Conservation (phyloP, 441 rosid species). For the Oxalis stricta region DNA sequence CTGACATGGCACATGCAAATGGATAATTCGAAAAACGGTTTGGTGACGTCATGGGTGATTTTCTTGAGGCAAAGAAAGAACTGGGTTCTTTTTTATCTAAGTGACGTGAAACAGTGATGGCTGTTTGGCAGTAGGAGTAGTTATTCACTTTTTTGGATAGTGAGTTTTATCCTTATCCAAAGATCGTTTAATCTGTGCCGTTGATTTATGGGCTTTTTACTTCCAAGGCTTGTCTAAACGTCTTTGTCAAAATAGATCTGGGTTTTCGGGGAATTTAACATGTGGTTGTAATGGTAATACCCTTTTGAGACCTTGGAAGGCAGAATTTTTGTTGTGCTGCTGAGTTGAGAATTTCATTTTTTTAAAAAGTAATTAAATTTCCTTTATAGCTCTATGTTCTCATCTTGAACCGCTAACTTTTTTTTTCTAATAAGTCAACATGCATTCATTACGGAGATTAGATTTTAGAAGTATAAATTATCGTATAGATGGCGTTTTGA, state of each 20-base stretch:
- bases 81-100: slow-evolving; percentile 2
- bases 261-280: background rate
- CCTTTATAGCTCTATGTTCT: too few relatives aligned
- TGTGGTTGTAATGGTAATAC: slow-evolving; percentile 5
- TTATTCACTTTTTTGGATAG: too few relatives aligned
- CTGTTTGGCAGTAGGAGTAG: too few relatives aligned
- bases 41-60: background rate
- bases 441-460: too few relatives aligned
- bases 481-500: too few relatives aligned
- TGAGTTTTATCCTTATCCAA: slow-evolving; percentile 16
- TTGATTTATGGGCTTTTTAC: background rate
- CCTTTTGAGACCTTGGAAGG: slow-evolving; percentile 3
- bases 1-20: slow-evolving; percentile 13
- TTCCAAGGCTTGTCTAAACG: slow-evolving; percentile 4
- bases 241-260: slow-evolving; percentile 6
- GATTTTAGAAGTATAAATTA: too few relatives aligned
- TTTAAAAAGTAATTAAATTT: background rate
- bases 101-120: slow-evolving; percentile 1
- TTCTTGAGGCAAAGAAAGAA: background rate
- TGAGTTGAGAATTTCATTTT: background rate
- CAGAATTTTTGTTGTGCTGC: slow-evolving; percentile 2
- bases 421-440: too few relatives aligned
- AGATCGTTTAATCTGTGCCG: slow-evolving; percentile 5
- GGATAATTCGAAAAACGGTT: slow-evolving; percentile 14
- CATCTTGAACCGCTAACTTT: too few relatives aligned